These are phyloP conservation scores for Scheffersomyces cryptocercus DNA, from an alignment of 1,139 yeast species.

Conservation along the genomic window DNA sequence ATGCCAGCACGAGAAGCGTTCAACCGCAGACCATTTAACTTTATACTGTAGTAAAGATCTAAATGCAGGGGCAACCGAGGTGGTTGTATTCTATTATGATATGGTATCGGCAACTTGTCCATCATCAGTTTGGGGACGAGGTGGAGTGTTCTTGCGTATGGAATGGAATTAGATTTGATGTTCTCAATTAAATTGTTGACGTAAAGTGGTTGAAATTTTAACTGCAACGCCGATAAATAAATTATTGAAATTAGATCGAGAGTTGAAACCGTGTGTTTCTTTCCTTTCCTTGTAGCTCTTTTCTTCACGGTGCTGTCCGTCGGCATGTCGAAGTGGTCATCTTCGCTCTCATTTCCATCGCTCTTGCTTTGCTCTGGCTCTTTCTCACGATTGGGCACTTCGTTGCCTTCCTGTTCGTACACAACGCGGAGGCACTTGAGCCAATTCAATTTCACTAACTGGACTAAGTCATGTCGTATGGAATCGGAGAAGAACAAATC, in stretches of 20 bases:
- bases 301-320: background rate
- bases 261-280: constrained; percentile 5
- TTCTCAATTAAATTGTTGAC: constrained; percentile 33
- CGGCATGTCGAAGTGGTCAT: too few species aligned
- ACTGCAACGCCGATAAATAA: constrained; percentile 37
- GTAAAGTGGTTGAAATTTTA: constrained; percentile 40
- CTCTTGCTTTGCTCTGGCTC: background rate
- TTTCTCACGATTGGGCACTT: background rate
- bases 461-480: constrained; percentile 8
- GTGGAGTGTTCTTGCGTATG: constrained; percentile 36
- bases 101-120: constrained; percentile 25
- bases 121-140: constrained; percentile 26
- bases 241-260: constrained; percentile 37
- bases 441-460: constrained; percentile 17
- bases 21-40: constrained; percentile 8
- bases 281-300: background rate
- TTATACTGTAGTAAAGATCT: constrained; percentile 24
- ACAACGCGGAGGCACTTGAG: constrained; percentile 2
- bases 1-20: constrained; percentile 4
- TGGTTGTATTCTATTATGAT: constrained; percentile 29
- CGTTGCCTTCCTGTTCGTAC: background rate
- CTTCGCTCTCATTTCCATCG: too few species aligned
- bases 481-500: constrained; percentile 26
- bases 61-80: constrained; percentile 27
- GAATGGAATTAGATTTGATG: constrained; percentile 34